Evolutionary conservation across 1,139 yeast genomes (phyloP), one percentile per base, ranked within the genome.

Genomic region (Taphrina flavorubra): DNA sequence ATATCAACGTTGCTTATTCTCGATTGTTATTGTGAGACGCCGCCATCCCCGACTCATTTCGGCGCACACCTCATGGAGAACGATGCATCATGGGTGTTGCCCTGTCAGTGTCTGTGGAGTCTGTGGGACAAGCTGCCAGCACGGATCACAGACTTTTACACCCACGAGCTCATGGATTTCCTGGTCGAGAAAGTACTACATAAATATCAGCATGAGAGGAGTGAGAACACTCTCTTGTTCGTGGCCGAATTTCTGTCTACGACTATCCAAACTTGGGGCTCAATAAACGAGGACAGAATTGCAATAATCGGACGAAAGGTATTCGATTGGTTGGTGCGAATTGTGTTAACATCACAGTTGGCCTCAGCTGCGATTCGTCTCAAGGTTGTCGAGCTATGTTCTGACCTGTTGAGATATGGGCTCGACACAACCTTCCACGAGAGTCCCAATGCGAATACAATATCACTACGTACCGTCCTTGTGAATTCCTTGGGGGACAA

Each of bases 281-380:
- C 49, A n/a, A 8, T 11, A 6, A 10, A 6, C 5, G 34, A 42
- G 6, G 44, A 18, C 25, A 20, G 10, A 11, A 18, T 14, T 16
- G 42, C 7, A 10, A 34, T 16, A 1, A 34, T n/a, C 11, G 62
- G n/a, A 14, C 53, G 36, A 31, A 58, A 44, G 20, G 16, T 44
- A 1, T 58, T 44, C 20, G 62, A 58, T 7, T 58, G 62, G 62
- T 16, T 58, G n/a, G 20, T 58, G 13, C 10, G 51, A 14, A 44
- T 58, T 44, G 62, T 34, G 10, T 7, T 58, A n/a, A 31, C 25
- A 31, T 53, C 62, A 8, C 51, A 16, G 5, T 31, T 58, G n/a
- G 44, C 49, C 4, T 31, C 51, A 14, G 37, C 37, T n/a, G 18
- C 2, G 6, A 40, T 44, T 11, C 62, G 62, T 10, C 42, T 1